Evolutionary conservation across 495 filamentous ascomycete genomes (phyloP).

Genomic region (Hyaloscypha finlandica): DNA sequence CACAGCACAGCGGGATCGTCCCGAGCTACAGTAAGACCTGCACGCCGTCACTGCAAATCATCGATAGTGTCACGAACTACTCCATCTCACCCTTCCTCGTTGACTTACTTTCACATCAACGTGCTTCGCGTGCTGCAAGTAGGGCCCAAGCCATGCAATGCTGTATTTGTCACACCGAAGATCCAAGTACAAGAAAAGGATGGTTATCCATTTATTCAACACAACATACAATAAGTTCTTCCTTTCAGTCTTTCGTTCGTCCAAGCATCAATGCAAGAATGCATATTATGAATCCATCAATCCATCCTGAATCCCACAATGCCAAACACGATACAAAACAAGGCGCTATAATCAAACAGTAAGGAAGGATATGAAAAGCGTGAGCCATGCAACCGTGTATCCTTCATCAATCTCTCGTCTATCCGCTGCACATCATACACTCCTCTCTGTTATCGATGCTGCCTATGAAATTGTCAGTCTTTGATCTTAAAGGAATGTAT

Average conservation of each 20-base stretch:
- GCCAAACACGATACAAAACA: neutral
- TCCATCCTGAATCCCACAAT: neutral
- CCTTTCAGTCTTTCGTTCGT: neutral
- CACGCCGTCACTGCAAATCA: no score
- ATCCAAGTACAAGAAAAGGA: neutral
- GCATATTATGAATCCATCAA: neutral
- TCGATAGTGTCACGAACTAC: no score
- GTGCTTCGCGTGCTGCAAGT: no score
- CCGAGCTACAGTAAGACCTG: no score
- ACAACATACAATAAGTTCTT: neutral
- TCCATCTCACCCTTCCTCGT: no score
- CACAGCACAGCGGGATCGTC: no score
- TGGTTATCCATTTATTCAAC: neutral
- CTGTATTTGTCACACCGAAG: no score
- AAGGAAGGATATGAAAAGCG: slow-evolving; percentile 9
- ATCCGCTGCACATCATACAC: slow-evolving; percentile 88
- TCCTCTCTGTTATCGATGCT: slow-evolving; percentile 91
- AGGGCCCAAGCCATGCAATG: no score
- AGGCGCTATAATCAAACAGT: neutral
- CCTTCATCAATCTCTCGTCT: slow-evolving; percentile 23
- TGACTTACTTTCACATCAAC: no score
- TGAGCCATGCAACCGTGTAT: slow-evolving; percentile 29
- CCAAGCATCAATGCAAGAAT: neutral
- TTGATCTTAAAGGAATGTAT: neutral
- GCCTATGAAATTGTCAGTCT: slow-evolving; percentile 38